These are phyloP conservation scores for Solanum clarkiae DNA, from an alignment of 257 asterid genomes.

Conservation along the genomic window DNA sequence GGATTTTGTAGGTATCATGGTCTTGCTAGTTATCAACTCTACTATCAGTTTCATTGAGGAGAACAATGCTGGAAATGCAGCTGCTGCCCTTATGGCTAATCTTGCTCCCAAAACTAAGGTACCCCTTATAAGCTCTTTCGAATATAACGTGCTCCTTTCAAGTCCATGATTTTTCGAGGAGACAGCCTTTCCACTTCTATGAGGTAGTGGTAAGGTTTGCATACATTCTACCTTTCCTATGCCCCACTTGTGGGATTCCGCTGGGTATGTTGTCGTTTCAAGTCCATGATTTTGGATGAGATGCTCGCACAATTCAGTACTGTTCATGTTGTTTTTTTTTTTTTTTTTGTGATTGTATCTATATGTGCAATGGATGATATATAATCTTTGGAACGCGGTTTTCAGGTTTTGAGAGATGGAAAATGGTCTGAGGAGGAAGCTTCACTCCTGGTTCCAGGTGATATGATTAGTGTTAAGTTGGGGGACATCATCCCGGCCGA, in stretches of 20 bases:
- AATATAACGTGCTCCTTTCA: not conserved
- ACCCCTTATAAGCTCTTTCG: not conserved
- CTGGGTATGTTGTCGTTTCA: no score
- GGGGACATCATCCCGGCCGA: conserved; percentile 85
- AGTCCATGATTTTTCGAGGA: not conserved
- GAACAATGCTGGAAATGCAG: no score
- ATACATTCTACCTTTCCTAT: no score
- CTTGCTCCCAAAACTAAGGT: conserved; percentile 67
- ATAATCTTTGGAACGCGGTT: not conserved
- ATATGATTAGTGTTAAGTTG: conserved; percentile 57
- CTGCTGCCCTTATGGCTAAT: conserved; percentile 30
- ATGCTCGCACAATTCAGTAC: not conserved
- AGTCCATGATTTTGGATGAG: not conserved
- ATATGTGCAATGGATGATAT: not conserved
- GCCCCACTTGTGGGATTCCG: no score
- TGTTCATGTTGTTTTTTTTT: not conserved
- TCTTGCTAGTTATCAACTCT: conserved; percentile 1
- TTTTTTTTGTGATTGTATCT: not conserved
- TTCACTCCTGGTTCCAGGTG: conserved; percentile 69
- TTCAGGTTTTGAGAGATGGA: conserved; percentile 57
- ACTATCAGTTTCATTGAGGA: no score
- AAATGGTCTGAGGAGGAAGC: conserved; percentile 80
- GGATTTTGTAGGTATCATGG: conserved; percentile 48
- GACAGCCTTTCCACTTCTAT: no score
- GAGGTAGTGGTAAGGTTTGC: no score